Base-by-base conservation (phyloP, 805 yeast species). In the Nakazawaea wickerhamii region DNA sequence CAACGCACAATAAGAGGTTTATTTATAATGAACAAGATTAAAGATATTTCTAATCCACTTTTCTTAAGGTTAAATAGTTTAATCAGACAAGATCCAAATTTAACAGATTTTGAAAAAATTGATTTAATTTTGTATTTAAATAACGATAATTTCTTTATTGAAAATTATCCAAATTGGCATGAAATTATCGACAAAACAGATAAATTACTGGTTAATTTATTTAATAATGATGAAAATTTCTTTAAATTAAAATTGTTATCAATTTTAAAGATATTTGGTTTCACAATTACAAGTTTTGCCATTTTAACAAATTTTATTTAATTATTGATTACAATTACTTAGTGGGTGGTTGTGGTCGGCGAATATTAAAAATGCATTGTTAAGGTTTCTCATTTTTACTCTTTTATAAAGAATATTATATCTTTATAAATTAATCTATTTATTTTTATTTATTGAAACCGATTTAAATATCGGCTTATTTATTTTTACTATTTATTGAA, bases 21-120 rank as follows among this genome's bases (percentile, higher is more conserved):
- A 39, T 43, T 43, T 23, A 14, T 37, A 5, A 62, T 38, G 38
- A 66, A 53, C 22, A 63, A 55, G 3, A 58, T 21, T 5, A 65
- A 55, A 4, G 71, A 65, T 15, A 72, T 72, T 6, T 52, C 41
- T 14, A 67, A 55, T 1, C 73, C 72, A 14, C 54, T 44, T 17
- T 67, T 44, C 18, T 66, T 22, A 35, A 62, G 64, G 17, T 67
- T 63, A 36, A 68, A 67, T 45, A 55, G 66, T 18, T 67, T 48
- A 36, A 63, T 64, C 49, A 67, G 73, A 42, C 57, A 63, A 17
- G 68, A 64, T 25, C 72, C 70, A 55, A 68, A 68, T 5, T 65
- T 60, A 2, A 9, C 26, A 9, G 39, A 43, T 11, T 32, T 19
- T 4, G 36, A 37, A 21, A 43, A 43, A 27, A 7, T 43, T 4